A percentile compares a stretch with the other conserved stretches of the same genome.
phyloP scores from a whole-genome alignment of 768 basidiomycete genomes.

The Termitomyces sp. region DNA sequence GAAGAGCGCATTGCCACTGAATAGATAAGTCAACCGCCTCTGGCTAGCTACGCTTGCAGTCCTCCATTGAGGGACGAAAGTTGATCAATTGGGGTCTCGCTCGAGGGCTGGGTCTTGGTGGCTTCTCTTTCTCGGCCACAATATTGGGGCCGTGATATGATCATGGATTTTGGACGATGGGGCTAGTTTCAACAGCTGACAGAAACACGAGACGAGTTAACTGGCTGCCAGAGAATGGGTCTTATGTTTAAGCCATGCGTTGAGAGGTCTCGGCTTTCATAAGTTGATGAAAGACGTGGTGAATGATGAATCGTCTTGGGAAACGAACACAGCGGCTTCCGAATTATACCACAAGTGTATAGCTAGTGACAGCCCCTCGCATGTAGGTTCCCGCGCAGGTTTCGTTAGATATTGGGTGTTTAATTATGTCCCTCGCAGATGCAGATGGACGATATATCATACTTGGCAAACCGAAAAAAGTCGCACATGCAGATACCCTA shows the following conservation, averaged over 20 bases:
- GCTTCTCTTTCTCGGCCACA: not conserved
- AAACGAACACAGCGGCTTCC: not conserved
- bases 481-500: not conserved
- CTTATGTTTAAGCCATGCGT: not conserved
- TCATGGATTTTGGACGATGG: not conserved
- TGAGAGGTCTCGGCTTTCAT: not conserved
- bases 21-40: constrained; percentile 15
- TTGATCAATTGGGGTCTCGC: not conserved
- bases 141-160: not conserved
- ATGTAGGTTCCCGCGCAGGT: not conserved
- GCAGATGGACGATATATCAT: not conserved
- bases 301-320: not conserved
- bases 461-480: not conserved
- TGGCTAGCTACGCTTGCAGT: constrained; percentile 11
- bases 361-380: not conserved
- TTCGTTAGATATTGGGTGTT: too few relatives aligned
- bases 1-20: constrained; percentile 10
- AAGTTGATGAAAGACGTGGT: not conserved
- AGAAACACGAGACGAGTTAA: not conserved
- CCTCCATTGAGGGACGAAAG: constrained; percentile 8
- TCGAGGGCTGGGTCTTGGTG: not conserved
- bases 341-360: too few relatives aligned
- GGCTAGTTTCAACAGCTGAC: not conserved
- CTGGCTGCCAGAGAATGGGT: not conserved
- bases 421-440: not conserved